phyloP scores from a whole-genome alignment of 345 rosid genomes.

The Cardamine occulta region DNA sequence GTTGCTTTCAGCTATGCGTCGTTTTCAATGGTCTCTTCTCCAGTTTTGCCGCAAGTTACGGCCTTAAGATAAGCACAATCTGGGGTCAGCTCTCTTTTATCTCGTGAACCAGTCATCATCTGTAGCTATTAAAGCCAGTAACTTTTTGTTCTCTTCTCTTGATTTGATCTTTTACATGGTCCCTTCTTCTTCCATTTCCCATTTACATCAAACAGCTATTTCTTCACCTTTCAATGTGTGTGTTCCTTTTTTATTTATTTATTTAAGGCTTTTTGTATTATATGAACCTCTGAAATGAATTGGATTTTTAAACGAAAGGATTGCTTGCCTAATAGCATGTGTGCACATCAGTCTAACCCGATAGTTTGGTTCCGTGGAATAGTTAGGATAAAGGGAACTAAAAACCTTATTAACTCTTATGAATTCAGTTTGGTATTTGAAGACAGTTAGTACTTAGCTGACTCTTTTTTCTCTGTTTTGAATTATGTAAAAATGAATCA shows the following conservation, averaged over 20 bases:
- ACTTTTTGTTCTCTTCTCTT: slow-evolving; percentile 37
- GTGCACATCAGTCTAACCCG: not conserved
- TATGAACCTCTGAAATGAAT: slow-evolving; percentile 34
- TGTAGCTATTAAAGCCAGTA: slow-evolving; percentile 20
- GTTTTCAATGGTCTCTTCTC: slow-evolving; percentile 38
- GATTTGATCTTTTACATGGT: slow-evolving; percentile 35
- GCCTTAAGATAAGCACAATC: slow-evolving; percentile 35
- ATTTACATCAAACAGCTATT: slow-evolving; percentile 30
- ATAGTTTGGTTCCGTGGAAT: not conserved
- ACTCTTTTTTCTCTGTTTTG: not conserved
- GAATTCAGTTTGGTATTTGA: slow-evolving; percentile 1
- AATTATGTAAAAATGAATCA: slow-evolving; percentile 36
- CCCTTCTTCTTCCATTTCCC: slow-evolving; percentile 39
- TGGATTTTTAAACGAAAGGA: not conserved
- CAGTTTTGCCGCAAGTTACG: slow-evolving; percentile 37
- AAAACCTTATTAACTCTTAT: not conserved
- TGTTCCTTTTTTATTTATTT: not conserved
- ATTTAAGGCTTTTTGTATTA: not conserved
- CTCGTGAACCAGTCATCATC: slow-evolving; percentile 38
- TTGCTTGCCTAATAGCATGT: not conserved
- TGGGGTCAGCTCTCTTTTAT: not conserved
- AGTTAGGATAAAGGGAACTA: not conserved
- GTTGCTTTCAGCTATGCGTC: slow-evolving; percentile 35
- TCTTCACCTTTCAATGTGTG: slow-evolving; percentile 15
- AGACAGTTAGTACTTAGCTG: not conserved